A percentile compares a stretch with the other conserved stretches of the same genome.
phyloP scores from a whole-genome alignment of 192 early-diverging fungal species.

The Tieghemiomyces parasiticus region DNA sequence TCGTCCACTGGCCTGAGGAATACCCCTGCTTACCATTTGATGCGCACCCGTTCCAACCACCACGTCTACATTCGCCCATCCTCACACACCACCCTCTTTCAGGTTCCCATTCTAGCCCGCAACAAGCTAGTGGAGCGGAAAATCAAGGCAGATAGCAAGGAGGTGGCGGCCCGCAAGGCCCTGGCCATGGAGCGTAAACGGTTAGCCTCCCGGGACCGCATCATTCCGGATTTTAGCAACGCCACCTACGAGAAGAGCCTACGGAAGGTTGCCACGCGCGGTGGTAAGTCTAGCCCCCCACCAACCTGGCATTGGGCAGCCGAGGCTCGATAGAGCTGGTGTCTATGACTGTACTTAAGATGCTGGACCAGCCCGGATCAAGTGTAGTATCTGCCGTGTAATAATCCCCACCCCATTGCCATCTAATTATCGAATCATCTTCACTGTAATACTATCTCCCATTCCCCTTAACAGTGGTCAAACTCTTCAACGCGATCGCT shows the following conservation, averaged over 20 bases:
- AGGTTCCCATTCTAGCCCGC: constrained; percentile 69
- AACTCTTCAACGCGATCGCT: constrained; percentile 88
- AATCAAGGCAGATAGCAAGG: constrained; percentile 71
- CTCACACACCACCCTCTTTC: not conserved
- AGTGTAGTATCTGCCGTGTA: constrained; percentile 7
- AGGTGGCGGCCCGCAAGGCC: constrained; percentile 65
- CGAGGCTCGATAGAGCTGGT: not conserved
- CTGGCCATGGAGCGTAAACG: constrained; percentile 56
- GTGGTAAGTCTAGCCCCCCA: constrained; percentile 42
- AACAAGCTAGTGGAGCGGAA: constrained; percentile 65
- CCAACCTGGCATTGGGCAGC: too few relatives aligned
- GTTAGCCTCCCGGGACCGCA: constrained; percentile 45
- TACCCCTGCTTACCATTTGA: too few relatives aligned
- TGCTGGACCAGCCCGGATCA: constrained; percentile 7
- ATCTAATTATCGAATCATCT: constrained; percentile 7
- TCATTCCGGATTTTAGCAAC: constrained; percentile 56
- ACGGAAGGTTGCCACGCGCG: constrained; percentile 78
- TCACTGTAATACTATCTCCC: constrained; percentile 8
- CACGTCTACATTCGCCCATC: too few relatives aligned
- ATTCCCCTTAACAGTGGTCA: constrained; percentile 45
- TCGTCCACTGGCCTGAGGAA: too few relatives aligned
- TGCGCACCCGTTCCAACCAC: too few relatives aligned
- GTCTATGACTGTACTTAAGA: not conserved
- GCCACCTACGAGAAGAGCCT: constrained; percentile 81
- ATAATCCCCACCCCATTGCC: not conserved